Percentiles rank a stretch among this genome's conserved stretches.
phyloP scores from a whole-genome alignment of 345 rosid species.

The Fremontodendron californicum region DNA sequence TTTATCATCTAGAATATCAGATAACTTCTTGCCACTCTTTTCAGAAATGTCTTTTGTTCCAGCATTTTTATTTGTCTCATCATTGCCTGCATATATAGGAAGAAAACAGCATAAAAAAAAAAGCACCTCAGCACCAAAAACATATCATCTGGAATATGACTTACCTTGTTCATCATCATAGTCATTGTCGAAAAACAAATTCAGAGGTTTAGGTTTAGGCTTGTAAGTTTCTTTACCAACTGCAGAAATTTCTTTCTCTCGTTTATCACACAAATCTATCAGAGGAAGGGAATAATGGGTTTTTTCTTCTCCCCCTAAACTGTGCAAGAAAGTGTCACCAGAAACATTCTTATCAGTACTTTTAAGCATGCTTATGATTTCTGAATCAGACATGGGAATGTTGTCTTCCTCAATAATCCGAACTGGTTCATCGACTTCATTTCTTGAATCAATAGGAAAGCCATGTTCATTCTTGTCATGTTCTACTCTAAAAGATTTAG shows the following conservation, averaged over 20 bases:
- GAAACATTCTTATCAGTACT: conserved; percentile 7
- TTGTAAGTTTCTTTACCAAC: conserved; percentile 23
- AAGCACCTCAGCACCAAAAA: conserved; percentile 5
- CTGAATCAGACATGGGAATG: not conserved
- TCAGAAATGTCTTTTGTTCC: conserved; percentile 34
- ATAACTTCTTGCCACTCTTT: conserved; percentile 24
- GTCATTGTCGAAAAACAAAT: conserved; percentile 22
- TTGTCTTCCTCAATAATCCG: conserved; percentile 22
- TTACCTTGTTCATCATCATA: conserved; percentile 29
- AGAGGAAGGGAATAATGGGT: conserved; percentile 16
- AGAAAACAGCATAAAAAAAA: not conserved
- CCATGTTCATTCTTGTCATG: conserved; percentile 13
- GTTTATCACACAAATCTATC: conserved; percentile 19
- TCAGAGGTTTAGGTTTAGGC: conserved; percentile 31
- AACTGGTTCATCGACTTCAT: not conserved
- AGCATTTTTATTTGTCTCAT: conserved; percentile 19
- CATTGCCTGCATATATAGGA: conserved; percentile 35
- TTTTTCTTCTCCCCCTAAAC: conserved; percentile 21
- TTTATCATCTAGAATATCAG: conserved; percentile 30
- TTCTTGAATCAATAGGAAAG: conserved; percentile 1
- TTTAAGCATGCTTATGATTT: not conserved
- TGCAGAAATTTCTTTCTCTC: conserved; percentile 18
- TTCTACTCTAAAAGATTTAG: conserved; percentile 15
- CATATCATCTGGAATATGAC: conserved; percentile 12
- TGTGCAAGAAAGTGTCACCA: not conserved